A percentile compares a stretch with the other conserved stretches of the same genome.
phyloP scores from a whole-genome alignment of 2,329 filamentous ascomycete species.

The Pestalotiopsis sp. region DNA sequence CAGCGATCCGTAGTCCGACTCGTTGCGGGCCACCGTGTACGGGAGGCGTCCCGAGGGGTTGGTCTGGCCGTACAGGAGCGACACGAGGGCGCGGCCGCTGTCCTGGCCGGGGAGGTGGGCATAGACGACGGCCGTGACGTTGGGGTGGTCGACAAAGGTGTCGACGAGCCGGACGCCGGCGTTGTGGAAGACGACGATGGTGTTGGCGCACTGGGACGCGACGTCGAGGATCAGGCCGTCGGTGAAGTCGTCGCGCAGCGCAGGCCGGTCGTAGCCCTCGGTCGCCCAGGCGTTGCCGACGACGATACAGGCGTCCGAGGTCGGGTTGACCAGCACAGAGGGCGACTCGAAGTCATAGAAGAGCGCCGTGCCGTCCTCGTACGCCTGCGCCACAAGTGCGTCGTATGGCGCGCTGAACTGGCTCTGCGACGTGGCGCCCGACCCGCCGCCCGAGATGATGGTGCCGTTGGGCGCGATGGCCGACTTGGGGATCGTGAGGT shows the following conservation, averaged over 20 bases:
- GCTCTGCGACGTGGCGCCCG: constrained; percentile 37
- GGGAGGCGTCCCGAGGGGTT: constrained; percentile 45
- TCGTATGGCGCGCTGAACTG: constrained; percentile 41
- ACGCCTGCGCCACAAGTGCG: constrained; percentile 38
- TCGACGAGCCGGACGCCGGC: constrained; percentile 52
- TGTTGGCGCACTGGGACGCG: constrained; percentile 48
- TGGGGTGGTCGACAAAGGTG: constrained; percentile 49
- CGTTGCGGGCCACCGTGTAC: constrained; percentile 47
- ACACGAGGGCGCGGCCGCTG: constrained; percentile 42
- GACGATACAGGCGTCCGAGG: constrained; percentile 57
- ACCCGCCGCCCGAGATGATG: constrained; percentile 40
- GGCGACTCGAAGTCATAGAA: constrained; percentile 45
- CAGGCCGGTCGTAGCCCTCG: constrained; percentile 60
- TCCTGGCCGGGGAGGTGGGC: constrained; percentile 55
- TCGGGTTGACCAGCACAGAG: constrained; percentile 38
- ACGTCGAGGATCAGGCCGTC: constrained; percentile 48
- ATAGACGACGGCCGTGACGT: constrained; percentile 53
- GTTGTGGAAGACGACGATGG: constrained; percentile 54
- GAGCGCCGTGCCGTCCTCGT: constrained; percentile 45
- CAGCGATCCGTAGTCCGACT: constrained; percentile 43
- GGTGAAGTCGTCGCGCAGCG: constrained; percentile 59
- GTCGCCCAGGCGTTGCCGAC: constrained; percentile 60
- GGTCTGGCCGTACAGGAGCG: constrained; percentile 43
- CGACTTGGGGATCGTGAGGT: constrained; percentile 19
- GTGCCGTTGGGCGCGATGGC: constrained; percentile 40